These are phyloP conservation scores for Angomonas desouzai DNA, from an alignment of 208 protist species.

Conservation along the genomic window DNA sequence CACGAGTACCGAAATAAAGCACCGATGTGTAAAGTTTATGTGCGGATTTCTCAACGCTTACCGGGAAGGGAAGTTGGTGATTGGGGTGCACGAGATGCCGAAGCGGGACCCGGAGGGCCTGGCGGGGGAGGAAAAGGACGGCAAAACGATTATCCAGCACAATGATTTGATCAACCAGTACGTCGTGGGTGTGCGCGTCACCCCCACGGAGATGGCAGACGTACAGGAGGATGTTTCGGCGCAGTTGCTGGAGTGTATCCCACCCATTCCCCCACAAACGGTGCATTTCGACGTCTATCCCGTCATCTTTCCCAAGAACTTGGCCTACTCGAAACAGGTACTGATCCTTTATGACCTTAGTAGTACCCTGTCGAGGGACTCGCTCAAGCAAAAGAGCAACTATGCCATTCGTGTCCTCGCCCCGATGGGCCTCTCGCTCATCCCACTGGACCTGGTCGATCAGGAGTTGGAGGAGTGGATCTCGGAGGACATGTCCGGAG, in stretches of 20 bases:
- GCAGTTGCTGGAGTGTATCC: conserved; percentile 53
- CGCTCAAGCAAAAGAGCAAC: conserved; percentile 62
- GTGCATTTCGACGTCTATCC: conserved; percentile 45
- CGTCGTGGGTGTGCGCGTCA: conserved; percentile 51
- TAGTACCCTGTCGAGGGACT: conserved; percentile 23
- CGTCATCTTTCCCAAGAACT: conserved; percentile 39
- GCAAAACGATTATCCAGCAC: conserved; percentile 36
- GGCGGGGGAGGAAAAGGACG: conserved; percentile 30
- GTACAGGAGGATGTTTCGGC: conserved; percentile 45
- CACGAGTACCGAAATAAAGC: conserved; percentile 46
- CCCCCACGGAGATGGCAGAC: conserved; percentile 29
- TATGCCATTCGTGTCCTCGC: conserved; percentile 49
- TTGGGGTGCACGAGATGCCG: conserved; percentile 66
- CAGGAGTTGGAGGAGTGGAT: conserved; percentile 20
- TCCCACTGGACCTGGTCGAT: conserved; percentile 36
- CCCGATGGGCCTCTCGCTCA: conserved; percentile 44
- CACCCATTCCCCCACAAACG: conserved; percentile 43
- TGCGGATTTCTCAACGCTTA: conserved; percentile 71
- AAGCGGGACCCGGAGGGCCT: conserved; percentile 25
- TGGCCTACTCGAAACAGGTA: conserved; percentile 32
- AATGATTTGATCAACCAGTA: conserved; percentile 65
- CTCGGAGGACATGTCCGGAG: background rate
- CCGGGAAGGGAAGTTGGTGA: conserved; percentile 47
- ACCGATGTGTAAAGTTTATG: conserved; percentile 68
- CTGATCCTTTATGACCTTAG: conserved; percentile 42